phyloP scores from a whole-genome alignment of 2,329 filamentous ascomycete genomes.

The Eurotiales sp. region DNA sequence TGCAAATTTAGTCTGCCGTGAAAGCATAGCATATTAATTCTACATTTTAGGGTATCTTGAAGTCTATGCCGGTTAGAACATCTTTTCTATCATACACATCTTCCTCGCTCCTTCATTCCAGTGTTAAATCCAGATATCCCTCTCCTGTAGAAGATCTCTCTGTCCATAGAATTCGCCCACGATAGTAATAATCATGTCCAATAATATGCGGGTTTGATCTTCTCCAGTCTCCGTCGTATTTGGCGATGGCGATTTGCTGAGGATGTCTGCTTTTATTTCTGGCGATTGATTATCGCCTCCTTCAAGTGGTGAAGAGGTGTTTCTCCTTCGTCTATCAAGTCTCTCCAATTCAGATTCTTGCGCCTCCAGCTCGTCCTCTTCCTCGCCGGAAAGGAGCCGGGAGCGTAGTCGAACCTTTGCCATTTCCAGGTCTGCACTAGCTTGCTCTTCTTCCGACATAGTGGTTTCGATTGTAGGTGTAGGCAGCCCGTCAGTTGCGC shows the following conservation, averaged over 20 bases:
- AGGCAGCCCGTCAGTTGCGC: background rate
- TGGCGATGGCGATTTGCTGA: constrained; percentile 24
- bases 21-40: background rate
- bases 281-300: background rate
- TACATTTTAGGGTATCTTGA: background rate
- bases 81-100: background rate
- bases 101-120: background rate
- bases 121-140: constrained; percentile 51
- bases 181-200: constrained; percentile 89
- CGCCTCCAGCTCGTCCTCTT: background rate
- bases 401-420: constrained; percentile 47
- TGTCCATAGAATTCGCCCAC: constrained; percentile 88
- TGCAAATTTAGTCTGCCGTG: background rate
- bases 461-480: background rate
- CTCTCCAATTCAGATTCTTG: constrained; percentile 25
- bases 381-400: constrained; percentile 23
- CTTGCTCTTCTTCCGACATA: background rate
- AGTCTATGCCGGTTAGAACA: background rate
- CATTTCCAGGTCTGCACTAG: constrained; percentile 40
- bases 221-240: constrained; percentile 27
- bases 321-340: constrained; percentile 24
- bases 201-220: constrained; percentile 54
- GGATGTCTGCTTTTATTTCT: background rate
- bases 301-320: constrained; percentile 17
- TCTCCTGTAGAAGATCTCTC: constrained; percentile 73